These are phyloP conservation scores for Pythium volutum DNA, from an alignment of 352 stramenopile species.

Conservation along the genomic window DNA sequence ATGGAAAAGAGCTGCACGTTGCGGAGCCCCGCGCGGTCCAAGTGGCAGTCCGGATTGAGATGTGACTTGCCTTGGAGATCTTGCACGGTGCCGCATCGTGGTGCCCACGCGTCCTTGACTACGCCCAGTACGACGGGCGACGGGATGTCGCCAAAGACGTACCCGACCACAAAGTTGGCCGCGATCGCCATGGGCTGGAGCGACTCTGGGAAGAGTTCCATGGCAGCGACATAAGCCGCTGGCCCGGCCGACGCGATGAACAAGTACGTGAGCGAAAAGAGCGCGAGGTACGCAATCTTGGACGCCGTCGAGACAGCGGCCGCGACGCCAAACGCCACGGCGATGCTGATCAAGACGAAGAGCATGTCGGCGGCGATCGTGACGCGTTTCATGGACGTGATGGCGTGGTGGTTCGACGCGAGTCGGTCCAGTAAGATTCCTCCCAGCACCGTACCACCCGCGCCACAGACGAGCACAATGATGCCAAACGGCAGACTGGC, in stretches of 20 bases:
- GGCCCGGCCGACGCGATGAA: constrained; percentile 76
- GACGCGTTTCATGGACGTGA: constrained; percentile 26
- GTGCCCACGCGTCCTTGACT: constrained; percentile 91
- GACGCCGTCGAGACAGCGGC: constrained; percentile 52
- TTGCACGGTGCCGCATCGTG: constrained; percentile 75
- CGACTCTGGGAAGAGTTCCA: constrained; percentile 86
- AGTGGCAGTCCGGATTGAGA: constrained; percentile 61
- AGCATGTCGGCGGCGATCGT: constrained; percentile 57
- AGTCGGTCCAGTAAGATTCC: constrained; percentile 68
- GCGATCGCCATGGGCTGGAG: constrained; percentile 88
- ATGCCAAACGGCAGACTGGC: constrained; percentile 87
- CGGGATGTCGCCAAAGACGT: constrained; percentile 94
- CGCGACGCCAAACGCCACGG: constrained; percentile 47
- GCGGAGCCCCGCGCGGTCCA: constrained; percentile 55
- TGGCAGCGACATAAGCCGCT: constrained; percentile 81
- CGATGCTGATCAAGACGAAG: constrained; percentile 53
- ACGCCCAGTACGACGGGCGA: constrained; percentile 90
- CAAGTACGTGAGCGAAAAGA: constrained; percentile 70
- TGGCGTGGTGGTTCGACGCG: not conserved
- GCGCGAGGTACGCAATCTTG: constrained; percentile 53
- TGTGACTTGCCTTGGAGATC: constrained; percentile 40
- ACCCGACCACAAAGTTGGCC: constrained; percentile 89
- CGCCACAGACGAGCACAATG: constrained; percentile 72
- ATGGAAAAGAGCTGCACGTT: constrained; percentile 70
- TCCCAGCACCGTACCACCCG: constrained; percentile 84